Evolutionary conservation across 371 early-diverging fungal species (phyloP).

Genomic region (Fennellomyces sp.): DNA sequence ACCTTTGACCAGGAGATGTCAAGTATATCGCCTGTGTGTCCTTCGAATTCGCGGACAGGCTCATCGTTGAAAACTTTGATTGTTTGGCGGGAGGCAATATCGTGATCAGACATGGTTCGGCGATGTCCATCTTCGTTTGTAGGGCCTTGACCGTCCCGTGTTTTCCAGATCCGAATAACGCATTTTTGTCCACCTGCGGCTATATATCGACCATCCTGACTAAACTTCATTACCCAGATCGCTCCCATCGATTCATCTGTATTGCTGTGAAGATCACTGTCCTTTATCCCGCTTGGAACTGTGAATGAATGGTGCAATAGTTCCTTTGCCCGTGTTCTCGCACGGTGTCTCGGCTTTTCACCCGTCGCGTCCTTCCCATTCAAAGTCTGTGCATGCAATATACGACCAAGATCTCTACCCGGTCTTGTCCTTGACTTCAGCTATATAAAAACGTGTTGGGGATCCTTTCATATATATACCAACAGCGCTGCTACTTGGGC

Average conservation of each 20-base stretch:
- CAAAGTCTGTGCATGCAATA: slow-evolving; percentile 41
- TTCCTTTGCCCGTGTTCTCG: slow-evolving; percentile 6
- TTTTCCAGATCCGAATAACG: slow-evolving; percentile 74
- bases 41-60: slow-evolving; percentile 69
- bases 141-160: slow-evolving; percentile 28
- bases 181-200: slow-evolving; percentile 81
- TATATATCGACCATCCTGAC: slow-evolving; percentile 77
- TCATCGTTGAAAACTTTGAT: slow-evolving; percentile 63
- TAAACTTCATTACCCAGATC: slow-evolving; percentile 68
- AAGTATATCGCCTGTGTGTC: slow-evolving; percentile 74
- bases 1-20: slow-evolving; percentile 87
- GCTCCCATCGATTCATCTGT: too few species aligned
- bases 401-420: slow-evolving; percentile 26
- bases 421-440: slow-evolving; percentile 35
- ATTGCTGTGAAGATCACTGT: background rate
- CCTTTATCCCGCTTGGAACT: background rate
- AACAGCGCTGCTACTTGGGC: background rate
- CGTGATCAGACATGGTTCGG: background rate
- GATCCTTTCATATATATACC: background rate
- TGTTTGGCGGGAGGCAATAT: slow-evolving; percentile 1
- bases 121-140: background rate
- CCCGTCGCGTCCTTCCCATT: background rate
- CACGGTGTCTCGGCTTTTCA: slow-evolving; percentile 6
- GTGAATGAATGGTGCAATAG: background rate
- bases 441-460: slow-evolving; percentile 9